Evolutionary conservation across 2,329 filamentous ascomycete genomes (phyloP).

Genomic region (Blastomyces percursus): DNA sequence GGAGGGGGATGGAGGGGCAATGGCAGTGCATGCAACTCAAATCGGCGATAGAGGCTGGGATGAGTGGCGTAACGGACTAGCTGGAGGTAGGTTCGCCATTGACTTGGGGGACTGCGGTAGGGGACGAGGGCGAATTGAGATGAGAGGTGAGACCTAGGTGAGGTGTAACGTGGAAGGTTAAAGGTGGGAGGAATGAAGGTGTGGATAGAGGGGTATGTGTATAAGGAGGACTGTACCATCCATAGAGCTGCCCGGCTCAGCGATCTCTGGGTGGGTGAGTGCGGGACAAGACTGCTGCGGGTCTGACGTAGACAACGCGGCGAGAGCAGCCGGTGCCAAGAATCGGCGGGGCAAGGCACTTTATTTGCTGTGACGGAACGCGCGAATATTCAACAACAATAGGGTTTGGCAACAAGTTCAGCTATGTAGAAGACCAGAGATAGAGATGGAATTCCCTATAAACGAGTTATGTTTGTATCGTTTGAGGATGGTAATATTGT

Average conservation of each 20-base stretch:
- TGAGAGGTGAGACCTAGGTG: neutral
- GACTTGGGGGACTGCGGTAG: neutral
- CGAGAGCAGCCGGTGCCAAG: neutral
- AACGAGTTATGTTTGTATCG: neutral
- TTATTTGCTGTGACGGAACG: too few relatives aligned
- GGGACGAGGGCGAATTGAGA: neutral
- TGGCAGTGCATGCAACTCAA: conserved; percentile 4
- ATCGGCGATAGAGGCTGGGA: conserved; percentile 10
- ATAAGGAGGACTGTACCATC: neutral
- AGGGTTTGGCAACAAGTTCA: neutral
- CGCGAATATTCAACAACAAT: too few relatives aligned
- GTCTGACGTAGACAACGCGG: conserved; percentile 12
- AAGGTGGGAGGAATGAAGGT: neutral
- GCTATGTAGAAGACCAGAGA: neutral
- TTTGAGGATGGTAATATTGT: neutral
- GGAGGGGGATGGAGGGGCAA: conserved; percentile 8
- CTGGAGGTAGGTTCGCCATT: conserved; percentile 2
- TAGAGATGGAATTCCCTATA: neutral
- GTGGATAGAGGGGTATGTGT: neutral
- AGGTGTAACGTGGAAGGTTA: neutral
- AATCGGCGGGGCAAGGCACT: too few relatives aligned
- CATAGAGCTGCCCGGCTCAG: neutral
- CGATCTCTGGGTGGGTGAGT: neutral
- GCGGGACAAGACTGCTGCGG: neutral
- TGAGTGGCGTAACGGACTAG: neutral